These are phyloP conservation scores for Phytophthora ramorum DNA, from an alignment of 352 stramenopile species.

Conservation along the genomic window DNA sequence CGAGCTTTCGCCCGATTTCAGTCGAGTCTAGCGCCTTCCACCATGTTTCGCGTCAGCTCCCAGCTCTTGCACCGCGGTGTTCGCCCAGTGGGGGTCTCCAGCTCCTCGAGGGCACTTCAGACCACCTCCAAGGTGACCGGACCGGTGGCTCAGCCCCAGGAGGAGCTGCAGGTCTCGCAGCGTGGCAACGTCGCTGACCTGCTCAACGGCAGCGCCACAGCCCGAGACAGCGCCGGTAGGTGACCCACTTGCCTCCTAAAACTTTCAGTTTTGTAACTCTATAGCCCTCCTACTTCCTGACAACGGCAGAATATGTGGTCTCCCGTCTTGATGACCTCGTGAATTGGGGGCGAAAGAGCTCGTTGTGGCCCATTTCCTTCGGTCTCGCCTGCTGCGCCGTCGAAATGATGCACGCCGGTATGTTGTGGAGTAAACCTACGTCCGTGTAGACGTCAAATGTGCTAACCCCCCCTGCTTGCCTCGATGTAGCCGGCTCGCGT, in stretches of 20 bases:
- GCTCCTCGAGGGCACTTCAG: slow-evolving; percentile 17
- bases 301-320: slow-evolving; percentile 91
- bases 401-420: slow-evolving; percentile 98
- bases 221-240: slow-evolving; percentile 83
- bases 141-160: slow-evolving; percentile 11
- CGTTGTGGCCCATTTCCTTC: slow-evolving; percentile 99
- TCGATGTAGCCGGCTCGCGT: slow-evolving; percentile 58
- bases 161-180: slow-evolving; percentile 32
- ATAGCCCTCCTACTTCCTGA: not conserved
- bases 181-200: slow-evolving; percentile 79
- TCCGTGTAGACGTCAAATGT: not conserved
- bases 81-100: not conserved
- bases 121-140: slow-evolving; percentile 8
- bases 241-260: not conserved
- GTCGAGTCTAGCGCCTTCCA: slow-evolving; percentile 1
- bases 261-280: too few relatives aligned
- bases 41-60: slow-evolving; percentile 25
- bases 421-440: not conserved
- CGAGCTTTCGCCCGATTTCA: slow-evolving; percentile 15
- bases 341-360: slow-evolving; percentile 98
- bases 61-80: slow-evolving; percentile 13
- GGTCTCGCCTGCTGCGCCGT: slow-evolving; percentile 99
- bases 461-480: not conserved
- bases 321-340: slow-evolving; percentile 93
- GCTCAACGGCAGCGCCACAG: slow-evolving; percentile 65